phyloP scores from a whole-genome alignment of 768 basidiomycete species.

The Lentinus tigrinus region DNA sequence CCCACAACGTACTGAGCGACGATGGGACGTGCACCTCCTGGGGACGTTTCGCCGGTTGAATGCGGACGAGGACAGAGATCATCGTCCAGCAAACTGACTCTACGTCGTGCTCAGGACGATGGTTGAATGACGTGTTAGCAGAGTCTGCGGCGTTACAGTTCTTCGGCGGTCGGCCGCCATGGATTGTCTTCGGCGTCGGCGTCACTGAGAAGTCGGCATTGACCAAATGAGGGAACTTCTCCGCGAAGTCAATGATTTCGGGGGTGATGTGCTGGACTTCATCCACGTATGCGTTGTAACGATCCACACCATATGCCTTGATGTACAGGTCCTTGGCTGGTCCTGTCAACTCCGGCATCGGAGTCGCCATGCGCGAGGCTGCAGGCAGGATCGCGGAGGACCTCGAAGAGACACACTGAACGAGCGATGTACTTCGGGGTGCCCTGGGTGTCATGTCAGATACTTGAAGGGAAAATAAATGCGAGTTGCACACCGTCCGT shows the following conservation, averaged over 20 bases:
- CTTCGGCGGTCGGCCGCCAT: neutral
- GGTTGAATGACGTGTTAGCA: no score
- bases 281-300: neutral
- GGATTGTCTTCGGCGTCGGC: neutral
- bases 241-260: no score
- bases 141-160: neutral
- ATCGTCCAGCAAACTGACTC: neutral
- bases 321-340: neutral
- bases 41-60: neutral
- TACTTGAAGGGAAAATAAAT: neutral
- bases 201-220: no score
- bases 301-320: neutral
- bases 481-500: neutral
- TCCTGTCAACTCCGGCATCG: neutral
- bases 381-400: neutral
- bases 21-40: neutral
- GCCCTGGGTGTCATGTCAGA: neutral
- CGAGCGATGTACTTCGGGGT: constrained; percentile 1
- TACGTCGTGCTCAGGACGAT: neutral
- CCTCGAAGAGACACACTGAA: neutral
- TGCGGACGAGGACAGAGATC: neutral
- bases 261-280: no score
- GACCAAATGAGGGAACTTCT: no score
- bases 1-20: neutral
- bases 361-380: neutral